Evolutionary conservation across 805 yeast genomes (phyloP).

Genomic region (Candida michaelii): DNA sequence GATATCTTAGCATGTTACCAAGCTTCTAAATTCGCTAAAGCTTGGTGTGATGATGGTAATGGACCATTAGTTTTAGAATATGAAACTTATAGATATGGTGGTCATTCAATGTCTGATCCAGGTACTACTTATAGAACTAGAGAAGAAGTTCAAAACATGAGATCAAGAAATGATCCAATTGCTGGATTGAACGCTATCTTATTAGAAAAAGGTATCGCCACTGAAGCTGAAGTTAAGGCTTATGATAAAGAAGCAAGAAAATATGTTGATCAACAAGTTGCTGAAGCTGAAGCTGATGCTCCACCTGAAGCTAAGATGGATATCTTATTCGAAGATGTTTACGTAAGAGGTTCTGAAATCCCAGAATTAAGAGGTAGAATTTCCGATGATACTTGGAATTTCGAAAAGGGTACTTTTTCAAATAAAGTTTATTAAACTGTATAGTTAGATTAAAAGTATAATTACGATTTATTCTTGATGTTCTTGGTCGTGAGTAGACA

Average conservation of each 20-base stretch:
- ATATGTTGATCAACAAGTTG: conserved; percentile 91
- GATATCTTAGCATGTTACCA: conserved; percentile 93
- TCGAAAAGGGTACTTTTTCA: conserved; percentile 49
- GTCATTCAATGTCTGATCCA: conserved; percentile 99
- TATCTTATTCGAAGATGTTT: conserved; percentile 93
- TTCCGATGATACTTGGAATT: conserved; percentile 92
- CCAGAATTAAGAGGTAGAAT: conserved; percentile 95
- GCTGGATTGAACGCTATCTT: conserved; percentile 90
- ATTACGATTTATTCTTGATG: too few relatives aligned
- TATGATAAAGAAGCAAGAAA: conserved; percentile 96
- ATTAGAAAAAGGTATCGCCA: conserved; percentile 78
- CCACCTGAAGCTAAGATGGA: conserved; percentile 96
- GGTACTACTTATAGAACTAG: conserved; percentile 99
- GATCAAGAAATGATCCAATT: conserved; percentile 97
- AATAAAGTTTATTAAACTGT: conserved; percentile 43
- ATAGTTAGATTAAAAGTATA: too few relatives aligned
- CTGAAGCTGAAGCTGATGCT: conserved; percentile 89
- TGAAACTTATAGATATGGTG: conserved; percentile 99
- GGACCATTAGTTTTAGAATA: conserved; percentile 96
- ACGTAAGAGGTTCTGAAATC: conserved; percentile 90
- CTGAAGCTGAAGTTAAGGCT: conserved; percentile 92
- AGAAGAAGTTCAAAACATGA: conserved; percentile 99
- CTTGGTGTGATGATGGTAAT: conserved; percentile 89
- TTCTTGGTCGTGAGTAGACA: too few relatives aligned
- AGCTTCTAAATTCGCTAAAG: conserved; percentile 96